phyloP scores from a whole-genome alignment of 2,329 filamentous ascomycete species.

The Colletotrichum sp. region DNA sequence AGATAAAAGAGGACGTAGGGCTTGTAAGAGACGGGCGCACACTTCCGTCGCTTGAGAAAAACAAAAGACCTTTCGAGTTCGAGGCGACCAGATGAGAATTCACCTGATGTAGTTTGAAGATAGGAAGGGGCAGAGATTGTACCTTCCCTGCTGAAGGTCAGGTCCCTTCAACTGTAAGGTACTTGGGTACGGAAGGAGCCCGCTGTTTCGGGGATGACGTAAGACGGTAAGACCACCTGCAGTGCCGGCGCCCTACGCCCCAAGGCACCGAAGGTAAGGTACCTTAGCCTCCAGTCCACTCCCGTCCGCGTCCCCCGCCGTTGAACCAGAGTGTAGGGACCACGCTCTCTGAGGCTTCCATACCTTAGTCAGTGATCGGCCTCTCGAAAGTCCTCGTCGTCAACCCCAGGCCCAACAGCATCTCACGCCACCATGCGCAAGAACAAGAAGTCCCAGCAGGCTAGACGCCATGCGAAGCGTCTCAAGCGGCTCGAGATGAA shows the following conservation, averaged over 20 bases:
- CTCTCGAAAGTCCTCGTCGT: no score
- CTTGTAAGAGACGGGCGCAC: neutral
- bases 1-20: neutral
- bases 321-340: no score
- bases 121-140: fast-evolving
- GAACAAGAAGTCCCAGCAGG: fast-evolving
- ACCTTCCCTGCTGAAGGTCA: fast-evolving
- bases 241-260: neutral
- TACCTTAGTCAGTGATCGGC: no score
- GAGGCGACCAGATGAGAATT: neutral
- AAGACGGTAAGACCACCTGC: neutral
- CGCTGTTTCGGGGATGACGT: no score
- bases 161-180: neutral
- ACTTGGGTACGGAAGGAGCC: no score
- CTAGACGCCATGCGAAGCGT: neutral
- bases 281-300: no score
- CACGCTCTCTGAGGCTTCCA: no score
- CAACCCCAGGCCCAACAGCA: neutral
- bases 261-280: neutral
- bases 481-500: neutral
- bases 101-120: neutral
- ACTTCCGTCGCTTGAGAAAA: neutral
- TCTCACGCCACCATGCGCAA: fast-evolving
- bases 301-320: no score
- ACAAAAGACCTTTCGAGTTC: fast-evolving